These are phyloP conservation scores for Linum tenue DNA, from an alignment of 345 rosid species.

Conservation along the genomic window DNA sequence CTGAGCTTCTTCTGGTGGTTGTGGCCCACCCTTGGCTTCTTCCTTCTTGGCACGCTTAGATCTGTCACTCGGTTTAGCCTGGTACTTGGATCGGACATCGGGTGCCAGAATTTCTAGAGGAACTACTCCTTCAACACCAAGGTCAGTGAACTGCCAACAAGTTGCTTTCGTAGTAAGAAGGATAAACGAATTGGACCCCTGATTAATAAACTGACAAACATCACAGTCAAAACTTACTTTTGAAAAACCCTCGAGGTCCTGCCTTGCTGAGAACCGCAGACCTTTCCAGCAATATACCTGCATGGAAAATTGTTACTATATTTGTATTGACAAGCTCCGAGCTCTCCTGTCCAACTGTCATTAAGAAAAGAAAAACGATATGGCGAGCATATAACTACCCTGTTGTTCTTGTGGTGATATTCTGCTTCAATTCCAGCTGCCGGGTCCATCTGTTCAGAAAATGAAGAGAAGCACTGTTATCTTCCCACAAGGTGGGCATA, in stretches of 20 bases:
- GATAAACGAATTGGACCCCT: background rate
- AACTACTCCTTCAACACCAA: constrained; percentile 93
- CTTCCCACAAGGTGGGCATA: background rate
- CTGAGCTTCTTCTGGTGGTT: constrained; percentile 63
- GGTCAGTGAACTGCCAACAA: constrained; percentile 74
- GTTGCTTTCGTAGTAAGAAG: constrained; percentile 3
- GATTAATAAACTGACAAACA: background rate
- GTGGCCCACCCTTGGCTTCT: constrained; percentile 45
- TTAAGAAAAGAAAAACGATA: background rate
- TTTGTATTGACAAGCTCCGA: background rate
- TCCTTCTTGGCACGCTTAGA: constrained; percentile 90
- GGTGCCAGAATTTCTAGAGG: constrained; percentile 77
- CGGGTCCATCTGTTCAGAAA: constrained; percentile 67
- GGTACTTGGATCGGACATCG: constrained; percentile 70
- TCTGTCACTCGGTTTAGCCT: constrained; percentile 76
- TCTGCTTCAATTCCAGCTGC: constrained; percentile 89
- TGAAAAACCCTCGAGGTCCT: constrained; percentile 95
- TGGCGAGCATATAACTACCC: constrained; percentile 34
- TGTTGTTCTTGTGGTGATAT: constrained; percentile 82
- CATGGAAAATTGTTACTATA: constrained; percentile 5
- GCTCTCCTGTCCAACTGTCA: background rate
- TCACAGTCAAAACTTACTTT: constrained; percentile 37
- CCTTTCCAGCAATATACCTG: constrained; percentile 99
- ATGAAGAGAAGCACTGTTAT: constrained; percentile 5
- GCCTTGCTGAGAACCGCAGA: constrained; percentile 81